Base-by-base conservation (phyloP, 331 rosid genomes). In the Prunus yedoensis region DNA sequence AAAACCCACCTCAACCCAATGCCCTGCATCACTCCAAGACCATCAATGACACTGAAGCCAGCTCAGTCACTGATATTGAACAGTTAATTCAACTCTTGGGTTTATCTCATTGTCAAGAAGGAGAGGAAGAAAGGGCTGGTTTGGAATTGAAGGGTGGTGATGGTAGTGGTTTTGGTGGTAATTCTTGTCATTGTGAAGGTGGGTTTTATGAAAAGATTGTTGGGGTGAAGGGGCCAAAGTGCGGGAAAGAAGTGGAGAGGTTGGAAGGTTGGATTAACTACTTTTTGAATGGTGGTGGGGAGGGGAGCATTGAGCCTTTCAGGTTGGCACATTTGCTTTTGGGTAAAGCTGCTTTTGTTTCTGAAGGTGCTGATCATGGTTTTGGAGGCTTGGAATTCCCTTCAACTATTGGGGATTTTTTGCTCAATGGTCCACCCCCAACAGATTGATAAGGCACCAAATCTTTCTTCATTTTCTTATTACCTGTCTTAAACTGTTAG, bases 181-280 rank as follows among this genome's bases (percentile, higher is more conserved):
- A 69, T 80, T 92, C 89, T 78, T 88, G 96, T 78, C 85, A 87
- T 27, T 90, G 93, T 80, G 89, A 90, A 70, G 87, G 81, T 20
- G 94, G 97, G 78, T 94, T 94, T 86, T 87, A 87, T 76, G 71
- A 86, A 5, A 94, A 88, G 84, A 87, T 94, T 85, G 97, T 83
- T 68, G 94, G 91, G 28, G 76, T 90, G 73, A 87, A 85, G 64
- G 98, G 97, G 47, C 97, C 97, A 4, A 94, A 87, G 86, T 94
- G 97, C 70, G 71, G 70, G 78, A 87, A 85, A 83, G 97, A 94
- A 81, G 77, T 77, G 72, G 68, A 82, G 88, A 88, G 98, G 80
- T 76, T 94, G 73, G 66, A 74, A 0, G 90, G 87, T 38, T 38
- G 43, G 43, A 38, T 38, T 38, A 38, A 87, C 21, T 85, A 80